Evolutionary conservation across 164 flowering plant species (phyloP), one percentile per base, ranked within the genome.

Genomic region (Nymphaea colorata): DNA sequence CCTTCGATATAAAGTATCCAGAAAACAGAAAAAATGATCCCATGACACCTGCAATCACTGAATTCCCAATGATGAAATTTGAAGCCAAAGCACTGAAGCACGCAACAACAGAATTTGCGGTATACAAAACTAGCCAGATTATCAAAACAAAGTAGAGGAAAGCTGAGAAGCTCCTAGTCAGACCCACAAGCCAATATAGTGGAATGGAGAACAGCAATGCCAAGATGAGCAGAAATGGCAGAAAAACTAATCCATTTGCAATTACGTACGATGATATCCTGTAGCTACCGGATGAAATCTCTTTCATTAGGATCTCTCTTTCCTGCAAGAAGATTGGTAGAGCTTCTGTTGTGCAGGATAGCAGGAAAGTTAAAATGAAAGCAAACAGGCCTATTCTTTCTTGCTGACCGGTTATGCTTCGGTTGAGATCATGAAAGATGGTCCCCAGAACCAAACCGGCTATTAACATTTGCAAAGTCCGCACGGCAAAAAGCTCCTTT

Each of bases 81-180:
- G 99, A 97, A 64, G 85, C 95, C 25, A 94, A 73, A 17, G 99
- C 96, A 69, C 97, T 85, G 79, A 85, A 88, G 73, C 97, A 94
- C n/a, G 90, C 90, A 67, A 91, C 99, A 2, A 94, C 92, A 0
- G 99, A 94, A 62, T 91, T 91, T 1, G 99, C 97, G 0, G 95
- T 89, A 81, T 85, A 88, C 43, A 91, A 83, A 43, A 90, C 82
- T 68, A 94, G 67, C 97, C 96, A 91, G 5, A 94, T 85, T 3
- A 94, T 53, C 17, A 90, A 47, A 79, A 88, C 53, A 78, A 90
- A 91, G 44, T 83, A 84, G 53, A 72, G 18, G 67, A 94, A 94
- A 0, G 96, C 86, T 62, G 57, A 47, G 67, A 86, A 75, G 43
- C 68, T 81, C 3, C 62, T 78, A 68, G 82, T 85, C 8, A 94